Base-by-base conservation (phyloP, 2,329 filamentous ascomycete genomes). In the Cryphonectria parasitica region DNA sequence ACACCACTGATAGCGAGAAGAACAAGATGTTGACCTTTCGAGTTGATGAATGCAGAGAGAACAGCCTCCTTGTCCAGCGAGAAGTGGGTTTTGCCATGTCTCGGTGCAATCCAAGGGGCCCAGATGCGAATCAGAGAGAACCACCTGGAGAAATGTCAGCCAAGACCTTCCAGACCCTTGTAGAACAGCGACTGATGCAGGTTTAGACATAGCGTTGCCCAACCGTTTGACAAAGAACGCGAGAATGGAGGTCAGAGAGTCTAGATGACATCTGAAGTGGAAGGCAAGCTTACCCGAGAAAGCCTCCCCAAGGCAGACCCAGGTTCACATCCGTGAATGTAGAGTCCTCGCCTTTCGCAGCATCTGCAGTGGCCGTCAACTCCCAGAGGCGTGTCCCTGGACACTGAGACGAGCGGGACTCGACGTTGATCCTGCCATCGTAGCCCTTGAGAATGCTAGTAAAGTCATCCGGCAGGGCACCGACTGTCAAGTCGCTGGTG, bases 71-170 rank as follows among this genome's bases (percentile, higher is more conserved):
- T 92, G 72, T 94, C 91, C 5, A 95, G 83, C 5, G 83, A 82
- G 69, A 97, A 92, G 0, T 82, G 82, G 3, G 83, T 80, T 73
- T 87, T 89, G 17, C 95, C 95, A 78, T 98, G 95, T 54, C 94
- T 86, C n/a, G 95, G 95, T 10, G 92, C 93, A 15, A 97, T 83
- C 95, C 95, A 98, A 1, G 94, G 91, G 45, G 87, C 87, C 89
- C 91, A 96, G 3, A 93, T 84, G 25, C 94, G 89, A 6, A 97
- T 90, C 17, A 97, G 81, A 10, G 93, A 89, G 78, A 97, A 95
- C 89, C 94, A 97, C 75, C 92, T 89, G 66, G 62, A 19, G 62
- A 66, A 6, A 19, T 66, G 64, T 77, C 60, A 77, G 75, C 66
- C 13, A 64, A 22, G 22, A 31, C 39, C 28, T 49, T 39, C 31